These are phyloP conservation scores for Bruguiera parviflora DNA, from an alignment of 345 rosid genomes.

Conservation along the genomic window DNA sequence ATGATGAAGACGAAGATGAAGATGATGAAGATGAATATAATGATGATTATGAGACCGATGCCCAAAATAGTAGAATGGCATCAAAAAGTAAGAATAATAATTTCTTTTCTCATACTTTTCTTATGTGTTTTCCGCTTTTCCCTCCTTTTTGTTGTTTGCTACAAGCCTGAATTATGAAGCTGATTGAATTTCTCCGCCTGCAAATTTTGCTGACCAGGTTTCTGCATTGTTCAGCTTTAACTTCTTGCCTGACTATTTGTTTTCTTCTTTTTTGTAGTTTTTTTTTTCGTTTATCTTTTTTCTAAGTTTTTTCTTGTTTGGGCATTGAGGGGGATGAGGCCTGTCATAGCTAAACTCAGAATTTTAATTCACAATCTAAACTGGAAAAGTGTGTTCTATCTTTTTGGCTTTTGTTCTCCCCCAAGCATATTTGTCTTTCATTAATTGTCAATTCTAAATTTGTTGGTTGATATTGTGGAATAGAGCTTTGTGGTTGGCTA, in stretches of 20 bases:
- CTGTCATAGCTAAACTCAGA: not conserved
- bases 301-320: not conserved
- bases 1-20: constrained; percentile 17
- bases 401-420: not conserved
- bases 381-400: not conserved
- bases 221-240: not conserved
- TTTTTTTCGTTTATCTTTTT: not conserved
- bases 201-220: not conserved
- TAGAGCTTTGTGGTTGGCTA: not conserved
- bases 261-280: not conserved
- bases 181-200: not conserved
- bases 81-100: constrained; percentile 50
- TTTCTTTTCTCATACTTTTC: not conserved
- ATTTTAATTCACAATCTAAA: not conserved
- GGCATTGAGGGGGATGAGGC: not conserved
- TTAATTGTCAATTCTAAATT: not conserved
- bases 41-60: constrained; percentile 35
- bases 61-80: constrained; percentile 36
- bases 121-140: not conserved
- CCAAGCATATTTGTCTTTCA: not conserved
- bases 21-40: constrained; percentile 42
- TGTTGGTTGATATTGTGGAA: not conserved
- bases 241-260: not conserved
- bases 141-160: not conserved
- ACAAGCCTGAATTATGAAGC: not conserved